These are phyloP conservation scores for Candida nonsorbophila DNA, from an alignment of 805 yeast genomes.

Conservation along the genomic window DNA sequence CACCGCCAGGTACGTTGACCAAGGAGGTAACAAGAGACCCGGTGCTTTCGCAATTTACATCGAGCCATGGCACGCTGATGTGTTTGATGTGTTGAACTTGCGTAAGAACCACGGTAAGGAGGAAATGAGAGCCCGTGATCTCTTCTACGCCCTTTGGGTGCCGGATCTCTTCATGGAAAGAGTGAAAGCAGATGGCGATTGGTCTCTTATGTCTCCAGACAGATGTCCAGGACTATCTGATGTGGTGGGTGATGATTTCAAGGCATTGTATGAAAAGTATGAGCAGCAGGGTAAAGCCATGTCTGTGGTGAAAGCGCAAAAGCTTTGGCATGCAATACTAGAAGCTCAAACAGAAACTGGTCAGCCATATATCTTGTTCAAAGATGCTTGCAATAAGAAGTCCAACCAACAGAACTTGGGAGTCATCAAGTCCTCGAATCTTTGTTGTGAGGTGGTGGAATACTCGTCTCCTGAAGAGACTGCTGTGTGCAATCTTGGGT, in stretches of 20 bases:
- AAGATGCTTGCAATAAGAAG: conserved; percentile 84
- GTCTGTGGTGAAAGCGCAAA: conserved; percentile 74
- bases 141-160: conserved; percentile 91
- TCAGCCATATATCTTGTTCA: conserved; percentile 89
- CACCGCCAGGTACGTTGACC: conserved; percentile 96
- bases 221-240: conserved; percentile 84
- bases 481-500: conserved; percentile 93
- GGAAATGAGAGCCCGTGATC: conserved; percentile 87
- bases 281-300: conserved; percentile 65
- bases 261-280: conserved; percentile 61
- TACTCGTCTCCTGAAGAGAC: conserved; percentile 89
- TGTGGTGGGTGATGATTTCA: conserved; percentile 81
- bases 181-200: conserved; percentile 69
- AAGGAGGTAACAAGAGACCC: conserved; percentile 97
- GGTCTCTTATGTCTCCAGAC: conserved; percentile 90
- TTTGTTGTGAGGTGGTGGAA: conserved; percentile 93
- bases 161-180: conserved; percentile 92
- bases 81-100: conserved; percentile 79
- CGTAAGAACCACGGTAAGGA: conserved; percentile 95
- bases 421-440: conserved; percentile 84
- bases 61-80: conserved; percentile 97
- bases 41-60: conserved; percentile 93
- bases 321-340: conserved; percentile 82
- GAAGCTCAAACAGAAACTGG: conserved; percentile 97
- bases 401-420: conserved; percentile 92